A percentile compares a stretch with the other conserved stretches of the same genome.
Conservation (phyloP, 768 basidiomycete genomes). For the Xerocomellus chrysenteron region DNA sequence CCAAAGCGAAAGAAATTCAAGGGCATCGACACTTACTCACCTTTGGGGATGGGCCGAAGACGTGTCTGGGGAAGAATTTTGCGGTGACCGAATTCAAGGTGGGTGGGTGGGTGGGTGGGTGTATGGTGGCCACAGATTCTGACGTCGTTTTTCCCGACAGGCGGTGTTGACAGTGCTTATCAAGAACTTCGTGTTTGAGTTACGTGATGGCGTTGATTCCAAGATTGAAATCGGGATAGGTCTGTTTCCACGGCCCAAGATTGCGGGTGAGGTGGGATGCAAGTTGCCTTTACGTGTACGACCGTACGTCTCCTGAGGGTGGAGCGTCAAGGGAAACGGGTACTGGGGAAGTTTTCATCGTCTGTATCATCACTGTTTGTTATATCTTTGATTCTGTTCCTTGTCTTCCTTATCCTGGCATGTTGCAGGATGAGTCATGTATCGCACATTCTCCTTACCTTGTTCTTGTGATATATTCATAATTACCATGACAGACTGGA, state of each 20-base stretch:
- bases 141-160: slow-evolving; percentile 7
- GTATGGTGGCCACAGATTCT: neutral
- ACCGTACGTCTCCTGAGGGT: neutral
- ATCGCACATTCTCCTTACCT: too few relatives aligned
- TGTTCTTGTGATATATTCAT: too few relatives aligned
- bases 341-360: too few relatives aligned
- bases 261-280: slow-evolving; percentile 23
- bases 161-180: slow-evolving; percentile 43
- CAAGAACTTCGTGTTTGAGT: slow-evolving; percentile 36
- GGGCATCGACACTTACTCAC: slow-evolving; percentile 52
- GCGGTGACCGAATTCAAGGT: slow-evolving; percentile 39
- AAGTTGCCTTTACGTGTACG: slow-evolving; percentile 26
- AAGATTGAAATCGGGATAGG: slow-evolving; percentile 12
- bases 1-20: slow-evolving; percentile 40
- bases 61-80: slow-evolving; percentile 49
- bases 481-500: too few relatives aligned
- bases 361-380: too few relatives aligned
- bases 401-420: too few relatives aligned
- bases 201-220: slow-evolving; percentile 37
- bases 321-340: too few relatives aligned
- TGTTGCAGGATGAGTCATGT: too few relatives aligned
- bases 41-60: slow-evolving; percentile 49
- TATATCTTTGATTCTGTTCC: too few relatives aligned
- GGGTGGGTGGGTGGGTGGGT: neutral
- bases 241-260: slow-evolving; percentile 7